These are phyloP conservation scores for Fusarium euwallaceae DNA, from an alignment of 2,329 filamentous ascomycete genomes.

Conservation along the genomic window DNA sequence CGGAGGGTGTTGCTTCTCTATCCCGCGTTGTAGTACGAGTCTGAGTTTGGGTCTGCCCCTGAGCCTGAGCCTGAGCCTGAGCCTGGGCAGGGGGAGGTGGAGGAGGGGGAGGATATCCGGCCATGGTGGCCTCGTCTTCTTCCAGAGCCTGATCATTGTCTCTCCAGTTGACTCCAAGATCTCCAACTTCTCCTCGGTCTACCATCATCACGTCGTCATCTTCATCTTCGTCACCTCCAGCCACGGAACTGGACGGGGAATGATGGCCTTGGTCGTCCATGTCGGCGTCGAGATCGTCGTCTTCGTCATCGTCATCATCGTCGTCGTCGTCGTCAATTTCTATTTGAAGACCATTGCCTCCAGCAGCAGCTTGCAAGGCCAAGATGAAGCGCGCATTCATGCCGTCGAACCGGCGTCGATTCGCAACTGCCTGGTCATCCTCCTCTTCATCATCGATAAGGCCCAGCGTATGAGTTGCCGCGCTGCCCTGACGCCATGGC, in stretches of 20 bases:
- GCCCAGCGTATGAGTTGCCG: constrained; percentile 76
- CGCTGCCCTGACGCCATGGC: constrained; percentile 88
- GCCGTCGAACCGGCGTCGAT: constrained; percentile 46
- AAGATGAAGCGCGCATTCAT: constrained; percentile 55
- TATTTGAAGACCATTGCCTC: constrained; percentile 46
- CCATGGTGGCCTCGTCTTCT: neutral
- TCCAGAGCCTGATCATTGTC: constrained; percentile 64
- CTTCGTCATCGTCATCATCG: constrained; percentile 52
- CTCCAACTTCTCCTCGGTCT: constrained; percentile 61
- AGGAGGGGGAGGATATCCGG: constrained; percentile 74
- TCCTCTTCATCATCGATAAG: constrained; percentile 61
- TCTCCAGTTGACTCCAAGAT: constrained; percentile 65
- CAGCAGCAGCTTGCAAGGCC: constrained; percentile 53
- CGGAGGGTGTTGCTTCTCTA: constrained; percentile 76
- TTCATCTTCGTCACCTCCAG: constrained; percentile 61
- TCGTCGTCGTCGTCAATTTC: constrained; percentile 48
- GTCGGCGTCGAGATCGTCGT: constrained; percentile 60
- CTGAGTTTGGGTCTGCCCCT: constrained; percentile 58
- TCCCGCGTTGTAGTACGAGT: constrained; percentile 61
- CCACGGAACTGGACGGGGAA: constrained; percentile 50
- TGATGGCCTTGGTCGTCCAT: constrained; percentile 55
- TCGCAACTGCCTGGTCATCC: constrained; percentile 62
- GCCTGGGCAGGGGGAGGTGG: constrained; percentile 69
- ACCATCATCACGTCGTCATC: constrained; percentile 72
- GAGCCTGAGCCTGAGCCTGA: constrained; percentile 42